Evolutionary conservation across 768 basidiomycete genomes (phyloP).

Genomic region (Pleurotus djamor): DNA sequence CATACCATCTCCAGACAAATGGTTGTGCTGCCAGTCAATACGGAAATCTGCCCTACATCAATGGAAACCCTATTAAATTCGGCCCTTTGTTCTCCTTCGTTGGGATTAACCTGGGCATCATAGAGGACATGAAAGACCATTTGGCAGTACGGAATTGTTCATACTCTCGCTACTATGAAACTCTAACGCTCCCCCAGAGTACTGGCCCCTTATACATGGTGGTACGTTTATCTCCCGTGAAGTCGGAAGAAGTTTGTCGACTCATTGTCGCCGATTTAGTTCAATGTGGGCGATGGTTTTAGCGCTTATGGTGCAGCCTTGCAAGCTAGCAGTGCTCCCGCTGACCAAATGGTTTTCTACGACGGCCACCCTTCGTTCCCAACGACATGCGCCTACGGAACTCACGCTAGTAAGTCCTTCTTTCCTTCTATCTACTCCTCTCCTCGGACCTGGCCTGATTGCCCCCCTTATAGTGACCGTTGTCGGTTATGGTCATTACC

Average conservation of each 20-base stretch:
- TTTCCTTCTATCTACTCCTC: too few species aligned
- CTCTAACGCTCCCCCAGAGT: background rate
- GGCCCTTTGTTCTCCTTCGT: background rate
- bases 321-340: background rate
- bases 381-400: constrained; percentile 3
- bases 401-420: constrained; percentile 1
- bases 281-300: background rate
- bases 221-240: background rate
- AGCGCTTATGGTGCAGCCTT: background rate
- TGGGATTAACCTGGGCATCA: background rate
- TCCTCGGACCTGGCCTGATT: too few species aligned
- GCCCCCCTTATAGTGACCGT: background rate
- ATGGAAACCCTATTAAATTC: background rate
- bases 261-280: background rate
- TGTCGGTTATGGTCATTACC: background rate
- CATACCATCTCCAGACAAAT: background rate
- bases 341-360: background rate
- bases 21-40: background rate
- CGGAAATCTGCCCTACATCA: background rate
- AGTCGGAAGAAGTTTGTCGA: too few species aligned
- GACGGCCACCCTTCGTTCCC: background rate
- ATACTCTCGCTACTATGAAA: background rate
- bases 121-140: background rate
- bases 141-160: background rate
- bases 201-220: background rate